These are phyloP conservation scores for Debaryomycetaceae sp. DNA, from an alignment of 1,139 yeast species.

Conservation along the genomic window DNA sequence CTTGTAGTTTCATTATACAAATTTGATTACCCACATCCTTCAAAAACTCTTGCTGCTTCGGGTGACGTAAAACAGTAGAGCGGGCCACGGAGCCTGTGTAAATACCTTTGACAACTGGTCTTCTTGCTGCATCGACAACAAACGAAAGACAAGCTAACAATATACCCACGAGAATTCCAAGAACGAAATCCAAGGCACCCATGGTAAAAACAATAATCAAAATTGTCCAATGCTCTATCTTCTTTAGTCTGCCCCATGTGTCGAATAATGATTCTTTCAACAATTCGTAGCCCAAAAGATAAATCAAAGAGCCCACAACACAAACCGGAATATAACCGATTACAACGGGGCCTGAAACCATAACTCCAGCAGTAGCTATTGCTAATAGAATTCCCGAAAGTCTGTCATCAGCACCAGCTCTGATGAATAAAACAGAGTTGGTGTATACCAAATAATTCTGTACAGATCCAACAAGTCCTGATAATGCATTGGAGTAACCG, in stretches of 20 bases:
- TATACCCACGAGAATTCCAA: constrained; percentile 88
- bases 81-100: constrained; percentile 88
- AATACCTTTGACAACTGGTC: constrained; percentile 76
- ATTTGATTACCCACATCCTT: constrained; percentile 88
- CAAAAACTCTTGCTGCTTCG: constrained; percentile 81
- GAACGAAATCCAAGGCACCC: constrained; percentile 95
- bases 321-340: constrained; percentile 92
- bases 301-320: constrained; percentile 91
- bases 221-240: constrained; percentile 80
- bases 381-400: constrained; percentile 87
- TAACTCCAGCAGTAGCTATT: constrained; percentile 69
- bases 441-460: constrained; percentile 95
- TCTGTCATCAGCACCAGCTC: constrained; percentile 91
- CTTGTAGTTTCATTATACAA: constrained; percentile 80
- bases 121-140: constrained; percentile 84
- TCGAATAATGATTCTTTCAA: constrained; percentile 83
- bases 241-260: constrained; percentile 71
- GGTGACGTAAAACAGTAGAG: constrained; percentile 90
- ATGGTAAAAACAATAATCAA: constrained; percentile 80
- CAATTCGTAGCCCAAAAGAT: constrained; percentile 84
- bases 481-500: constrained; percentile 84
- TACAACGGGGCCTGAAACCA: constrained; percentile 88
- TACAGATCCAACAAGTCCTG: constrained; percentile 83
- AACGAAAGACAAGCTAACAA: constrained; percentile 88
- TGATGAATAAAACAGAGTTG: constrained; percentile 82